phyloP scores from a whole-genome alignment of 2,329 filamentous ascomycete species.

The Blumeriella jaapii region DNA sequence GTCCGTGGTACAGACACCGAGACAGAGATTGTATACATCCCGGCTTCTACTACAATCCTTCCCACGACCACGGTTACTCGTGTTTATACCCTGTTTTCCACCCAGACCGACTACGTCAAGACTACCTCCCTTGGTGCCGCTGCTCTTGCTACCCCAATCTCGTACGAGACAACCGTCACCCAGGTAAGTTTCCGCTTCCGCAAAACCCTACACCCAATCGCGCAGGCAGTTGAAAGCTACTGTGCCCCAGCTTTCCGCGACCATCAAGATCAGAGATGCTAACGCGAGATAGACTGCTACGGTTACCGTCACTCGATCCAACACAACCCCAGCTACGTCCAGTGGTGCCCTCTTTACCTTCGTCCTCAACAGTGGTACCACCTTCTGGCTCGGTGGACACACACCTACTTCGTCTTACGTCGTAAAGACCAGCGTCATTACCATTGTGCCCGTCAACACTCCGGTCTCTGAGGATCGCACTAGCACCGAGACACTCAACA shows the following conservation, averaged over 20 bases:
- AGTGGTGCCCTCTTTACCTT: constrained; percentile 7
- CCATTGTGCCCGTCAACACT: constrained; percentile 15
- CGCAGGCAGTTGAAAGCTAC: too few relatives aligned
- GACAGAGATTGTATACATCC: constrained; percentile 15
- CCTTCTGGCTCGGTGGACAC: constrained; percentile 16
- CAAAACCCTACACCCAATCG: too few relatives aligned
- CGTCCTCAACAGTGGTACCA: constrained; percentile 12
- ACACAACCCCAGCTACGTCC: constrained; percentile 1
- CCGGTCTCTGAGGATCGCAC: constrained; percentile 1
- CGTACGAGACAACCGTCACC: constrained; percentile 1
- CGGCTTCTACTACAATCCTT: not conserved
- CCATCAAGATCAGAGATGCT: not conserved
- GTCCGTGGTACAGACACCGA: constrained; percentile 7
- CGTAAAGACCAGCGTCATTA: constrained; percentile 16
- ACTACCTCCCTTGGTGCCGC: constrained; percentile 1
- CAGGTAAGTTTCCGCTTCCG: not conserved
- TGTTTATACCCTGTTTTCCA: constrained; percentile 6
- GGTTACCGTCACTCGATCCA: constrained; percentile 6
- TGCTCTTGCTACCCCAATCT: constrained; percentile 1
- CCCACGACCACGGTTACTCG: constrained; percentile 9
- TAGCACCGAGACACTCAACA: constrained; percentile 11
- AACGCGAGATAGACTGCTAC: not conserved
- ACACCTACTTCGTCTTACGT: constrained; percentile 14
- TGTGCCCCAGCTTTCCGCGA: too few relatives aligned
- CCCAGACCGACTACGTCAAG: not conserved